A percentile compares a stretch with the other conserved stretches of the same genome.
phyloP scores from a whole-genome alignment of 2,329 filamentous ascomycete species.

The Colletotrichum tofieldiae region DNA sequence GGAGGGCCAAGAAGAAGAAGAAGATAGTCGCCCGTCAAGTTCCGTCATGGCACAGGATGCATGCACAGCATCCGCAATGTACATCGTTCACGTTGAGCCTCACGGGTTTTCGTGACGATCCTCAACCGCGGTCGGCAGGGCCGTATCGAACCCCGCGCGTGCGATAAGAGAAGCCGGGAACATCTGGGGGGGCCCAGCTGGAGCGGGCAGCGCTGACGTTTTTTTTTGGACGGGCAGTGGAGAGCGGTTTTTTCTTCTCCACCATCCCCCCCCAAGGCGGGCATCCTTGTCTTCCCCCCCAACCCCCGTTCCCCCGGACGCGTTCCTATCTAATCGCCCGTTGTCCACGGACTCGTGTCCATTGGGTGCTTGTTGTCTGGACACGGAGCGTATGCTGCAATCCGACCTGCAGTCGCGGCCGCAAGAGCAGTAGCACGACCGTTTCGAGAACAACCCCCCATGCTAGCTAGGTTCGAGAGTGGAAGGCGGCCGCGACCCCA shows the following conservation, averaged over 20 bases:
- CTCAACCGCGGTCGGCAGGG: neutral
- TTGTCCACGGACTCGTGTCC: neutral
- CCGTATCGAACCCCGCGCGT: neutral
- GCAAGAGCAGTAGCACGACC: neutral
- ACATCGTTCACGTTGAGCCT: neutral
- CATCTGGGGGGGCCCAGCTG: neutral
- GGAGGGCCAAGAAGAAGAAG: neutral
- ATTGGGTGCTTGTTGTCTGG: neutral
- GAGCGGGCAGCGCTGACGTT: neutral
- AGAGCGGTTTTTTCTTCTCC: neutral
- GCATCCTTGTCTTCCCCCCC: neutral
- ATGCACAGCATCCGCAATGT: neutral
- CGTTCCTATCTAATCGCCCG: slow-evolving; percentile 4
- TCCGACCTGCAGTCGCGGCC: neutral
- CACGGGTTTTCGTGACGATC: neutral
- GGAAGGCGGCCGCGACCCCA: too few relatives aligned
- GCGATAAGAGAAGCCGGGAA: neutral
- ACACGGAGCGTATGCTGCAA: neutral
- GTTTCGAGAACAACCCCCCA: neutral
- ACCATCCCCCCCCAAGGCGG: neutral
- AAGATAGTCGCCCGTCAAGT: neutral
- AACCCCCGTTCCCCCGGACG: neutral
- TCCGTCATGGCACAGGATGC: neutral
- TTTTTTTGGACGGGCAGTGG: neutral
- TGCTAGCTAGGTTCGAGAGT: neutral